phyloP scores from a whole-genome alignment of 2,329 filamentous ascomycete genomes.

The Penicillium sp. region DNA sequence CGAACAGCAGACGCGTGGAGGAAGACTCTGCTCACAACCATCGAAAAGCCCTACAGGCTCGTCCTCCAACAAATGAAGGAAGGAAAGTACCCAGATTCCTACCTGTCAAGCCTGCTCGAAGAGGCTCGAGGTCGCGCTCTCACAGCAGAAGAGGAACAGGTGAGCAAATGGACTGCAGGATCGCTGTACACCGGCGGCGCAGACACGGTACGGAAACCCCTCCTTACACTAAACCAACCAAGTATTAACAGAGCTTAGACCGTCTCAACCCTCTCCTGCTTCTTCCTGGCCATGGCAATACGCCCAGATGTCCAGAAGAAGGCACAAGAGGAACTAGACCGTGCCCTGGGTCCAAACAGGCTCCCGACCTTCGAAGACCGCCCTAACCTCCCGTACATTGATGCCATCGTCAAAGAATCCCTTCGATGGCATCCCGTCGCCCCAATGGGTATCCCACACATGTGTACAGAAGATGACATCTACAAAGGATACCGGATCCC shows the following conservation, averaged over 20 bases:
- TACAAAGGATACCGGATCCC: conserved; percentile 18
- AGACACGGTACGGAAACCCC: conserved; percentile 15
- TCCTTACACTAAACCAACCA: fast-evolving
- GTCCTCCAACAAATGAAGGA: conserved; percentile 47
- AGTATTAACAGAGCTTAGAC: conserved; percentile 4
- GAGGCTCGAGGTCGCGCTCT: not conserved
- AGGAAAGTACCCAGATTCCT: conserved; percentile 41
- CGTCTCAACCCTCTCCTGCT: conserved; percentile 16
- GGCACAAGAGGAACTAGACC: conserved; percentile 19
- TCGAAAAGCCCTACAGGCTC: conserved; percentile 50
- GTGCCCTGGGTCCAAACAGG: not conserved
- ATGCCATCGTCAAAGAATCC: conserved; percentile 17
- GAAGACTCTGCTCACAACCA: conserved; percentile 31
- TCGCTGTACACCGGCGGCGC: conserved; percentile 14
- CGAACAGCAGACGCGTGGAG: conserved; percentile 42
- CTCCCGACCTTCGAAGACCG: conserved; percentile 10
- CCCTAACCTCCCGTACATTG: conserved; percentile 13
- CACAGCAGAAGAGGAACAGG: conserved; percentile 1
- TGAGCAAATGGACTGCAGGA: conserved; percentile 12
- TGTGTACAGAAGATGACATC: conserved; percentile 9
- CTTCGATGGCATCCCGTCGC: conserved; percentile 20
- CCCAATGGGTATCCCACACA: conserved; percentile 11
- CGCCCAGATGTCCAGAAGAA: conserved; percentile 14
- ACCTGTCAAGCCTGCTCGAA: conserved; percentile 45
- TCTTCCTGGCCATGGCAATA: conserved; percentile 20